A percentile compares a stretch with the other conserved stretches of the same genome.
These are phyloP conservation scores for Phoenix roebelenii DNA, from an alignment of 176 grass and related monocot genomes.

Conservation along the genomic window DNA sequence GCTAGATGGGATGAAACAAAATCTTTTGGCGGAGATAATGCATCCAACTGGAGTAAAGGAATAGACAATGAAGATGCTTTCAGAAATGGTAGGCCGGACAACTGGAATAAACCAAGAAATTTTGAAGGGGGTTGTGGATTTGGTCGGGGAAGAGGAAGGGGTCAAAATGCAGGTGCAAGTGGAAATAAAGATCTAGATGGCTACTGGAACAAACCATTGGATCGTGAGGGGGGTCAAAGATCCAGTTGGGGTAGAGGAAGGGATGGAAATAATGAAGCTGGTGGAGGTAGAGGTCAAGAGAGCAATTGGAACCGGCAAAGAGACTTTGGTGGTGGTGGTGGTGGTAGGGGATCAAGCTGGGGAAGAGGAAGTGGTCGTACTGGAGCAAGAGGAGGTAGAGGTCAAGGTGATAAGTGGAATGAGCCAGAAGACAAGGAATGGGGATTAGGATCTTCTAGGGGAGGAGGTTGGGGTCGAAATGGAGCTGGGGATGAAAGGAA, in stretches of 20 bases:
- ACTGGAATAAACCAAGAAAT: conserved; percentile 31
- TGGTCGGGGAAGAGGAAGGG: conserved; percentile 23
- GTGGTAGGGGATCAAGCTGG: conserved; percentile 15
- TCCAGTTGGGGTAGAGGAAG: conserved; percentile 31
- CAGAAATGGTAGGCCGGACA: conserved; percentile 27
- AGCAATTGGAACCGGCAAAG: conserved; percentile 7
- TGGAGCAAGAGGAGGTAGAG: conserved; percentile 38
- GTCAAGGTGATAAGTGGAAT: conserved; percentile 25
- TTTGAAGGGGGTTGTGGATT: conserved; percentile 33
- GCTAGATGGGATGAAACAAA: too few relatives aligned
- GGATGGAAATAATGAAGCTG: conserved; percentile 20
- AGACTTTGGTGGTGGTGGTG: conserved; percentile 31
- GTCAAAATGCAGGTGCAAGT: conserved; percentile 22
- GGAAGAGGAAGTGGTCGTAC: conserved; percentile 36
- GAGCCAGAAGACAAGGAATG: neutral
- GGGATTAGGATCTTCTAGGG: too few relatives aligned
- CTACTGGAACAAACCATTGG: conserved; percentile 30
- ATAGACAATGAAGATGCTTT: conserved; percentile 1
- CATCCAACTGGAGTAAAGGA: conserved; percentile 42
- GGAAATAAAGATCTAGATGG: conserved; percentile 26
- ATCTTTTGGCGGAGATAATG: conserved; percentile 20
- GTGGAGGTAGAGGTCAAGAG: neutral
- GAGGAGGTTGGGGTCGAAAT: conserved; percentile 20
- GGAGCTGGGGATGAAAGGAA: conserved; percentile 9
- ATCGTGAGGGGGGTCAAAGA: conserved; percentile 23